phyloP scores from a whole-genome alignment of 768 basidiomycete species.

The Austroboletus festivus region DNA sequence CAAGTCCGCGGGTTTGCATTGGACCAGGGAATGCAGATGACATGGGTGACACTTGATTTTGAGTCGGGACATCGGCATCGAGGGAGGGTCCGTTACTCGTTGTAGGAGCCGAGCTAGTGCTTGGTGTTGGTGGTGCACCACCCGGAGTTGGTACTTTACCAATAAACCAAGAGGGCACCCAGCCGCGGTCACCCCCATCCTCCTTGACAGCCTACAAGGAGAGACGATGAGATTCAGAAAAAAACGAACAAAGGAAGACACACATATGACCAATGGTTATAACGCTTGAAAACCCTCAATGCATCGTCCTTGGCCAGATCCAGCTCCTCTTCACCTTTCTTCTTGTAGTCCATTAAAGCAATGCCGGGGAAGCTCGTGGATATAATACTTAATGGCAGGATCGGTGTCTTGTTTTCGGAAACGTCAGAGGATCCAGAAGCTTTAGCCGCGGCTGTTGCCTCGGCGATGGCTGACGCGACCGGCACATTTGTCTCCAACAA shows the following conservation, averaged over 20 bases:
- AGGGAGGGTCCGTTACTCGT: constrained; percentile 28
- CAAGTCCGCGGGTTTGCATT: constrained; percentile 20
- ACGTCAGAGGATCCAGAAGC: constrained; percentile 40
- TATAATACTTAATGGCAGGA: constrained; percentile 86
- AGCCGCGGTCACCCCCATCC: constrained; percentile 88
- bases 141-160: constrained; percentile 66
- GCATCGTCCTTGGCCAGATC: constrained; percentile 85
- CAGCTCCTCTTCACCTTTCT: constrained; percentile 91
- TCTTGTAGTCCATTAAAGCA: constrained; percentile 94
- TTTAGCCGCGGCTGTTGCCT: constrained; percentile 66
- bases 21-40: constrained; percentile 72
- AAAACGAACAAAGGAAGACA: constrained; percentile 21
- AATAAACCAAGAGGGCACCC: constrained; percentile 98
- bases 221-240: constrained; percentile 1
- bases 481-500: constrained; percentile 91
- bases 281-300: constrained; percentile 92
- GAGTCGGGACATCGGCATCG: constrained; percentile 40
- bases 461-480: constrained; percentile 81
- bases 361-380: constrained; percentile 98
- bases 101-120: constrained; percentile 41
- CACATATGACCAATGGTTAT: constrained; percentile 97
- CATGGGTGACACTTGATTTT: constrained; percentile 67
- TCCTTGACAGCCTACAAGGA: constrained; percentile 80
- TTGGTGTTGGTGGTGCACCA: constrained; percentile 46
- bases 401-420: constrained; percentile 62